Evolutionary conservation across 208 protist species (phyloP).

Genomic region (Naegleria gruberi): DNA sequence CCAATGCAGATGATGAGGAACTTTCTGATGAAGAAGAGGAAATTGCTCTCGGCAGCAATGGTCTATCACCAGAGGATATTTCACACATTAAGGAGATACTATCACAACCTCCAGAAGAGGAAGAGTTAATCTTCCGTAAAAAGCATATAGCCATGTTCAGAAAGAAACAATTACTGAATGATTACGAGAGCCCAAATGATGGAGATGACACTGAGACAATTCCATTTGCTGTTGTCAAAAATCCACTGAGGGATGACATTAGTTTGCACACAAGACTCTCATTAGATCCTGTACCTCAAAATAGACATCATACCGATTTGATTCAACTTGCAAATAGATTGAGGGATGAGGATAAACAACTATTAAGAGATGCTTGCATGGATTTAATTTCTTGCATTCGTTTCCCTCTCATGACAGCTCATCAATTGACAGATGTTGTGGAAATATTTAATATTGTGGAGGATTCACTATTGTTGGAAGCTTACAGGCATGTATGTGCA

Average conservation of each 20-base stretch:
- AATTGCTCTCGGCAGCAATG: too few species aligned
- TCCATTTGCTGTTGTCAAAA: neutral
- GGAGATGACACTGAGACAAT: neutral
- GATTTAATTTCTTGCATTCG: neutral
- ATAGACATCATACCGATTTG: neutral
- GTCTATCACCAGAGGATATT: neutral
- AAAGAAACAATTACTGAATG: neutral
- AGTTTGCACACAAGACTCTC: neutral
- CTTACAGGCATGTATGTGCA: neutral
- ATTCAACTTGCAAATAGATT: neutral
- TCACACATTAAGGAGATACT: neutral
- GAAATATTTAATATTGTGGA: neutral
- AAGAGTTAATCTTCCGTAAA: neutral
- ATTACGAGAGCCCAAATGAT: neutral
- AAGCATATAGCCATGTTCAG: neutral
- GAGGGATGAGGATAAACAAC: neutral
- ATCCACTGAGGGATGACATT: neutral
- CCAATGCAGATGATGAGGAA: neutral
- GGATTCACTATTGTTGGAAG: neutral
- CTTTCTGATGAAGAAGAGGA: neutral
- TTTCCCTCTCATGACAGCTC: neutral
- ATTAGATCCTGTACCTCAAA: neutral
- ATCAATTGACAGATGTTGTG: slow-evolving; percentile 20
- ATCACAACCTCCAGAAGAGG: neutral
- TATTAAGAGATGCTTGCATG: neutral